Percentiles rank a stretch among this genome's conserved stretches.
These are phyloP conservation scores for Rosa chinensis DNA, from an alignment of 306 rosid species.

Conservation along the genomic window DNA sequence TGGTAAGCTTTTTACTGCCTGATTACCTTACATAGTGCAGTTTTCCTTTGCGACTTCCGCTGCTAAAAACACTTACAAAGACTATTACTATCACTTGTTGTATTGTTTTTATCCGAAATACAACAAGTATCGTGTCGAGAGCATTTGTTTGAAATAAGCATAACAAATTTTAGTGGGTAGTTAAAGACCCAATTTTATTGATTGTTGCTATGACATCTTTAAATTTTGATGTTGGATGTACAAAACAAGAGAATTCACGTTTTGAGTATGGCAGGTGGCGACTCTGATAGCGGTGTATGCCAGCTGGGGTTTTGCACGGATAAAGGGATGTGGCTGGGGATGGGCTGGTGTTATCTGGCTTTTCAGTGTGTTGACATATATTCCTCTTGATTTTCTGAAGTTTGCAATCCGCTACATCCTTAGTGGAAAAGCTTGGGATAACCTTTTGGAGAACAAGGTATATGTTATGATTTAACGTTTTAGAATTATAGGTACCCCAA, in stretches of 20 bases:
- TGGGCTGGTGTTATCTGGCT: slow-evolving; percentile 99
- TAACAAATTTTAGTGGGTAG: neutral
- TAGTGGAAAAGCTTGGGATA: slow-evolving; percentile 97
- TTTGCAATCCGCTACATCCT: slow-evolving; percentile 78
- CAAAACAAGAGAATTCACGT: neutral
- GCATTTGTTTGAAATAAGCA: neutral
- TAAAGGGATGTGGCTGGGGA: slow-evolving; percentile 90
- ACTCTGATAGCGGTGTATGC: slow-evolving; percentile 91
- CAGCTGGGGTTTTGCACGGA: slow-evolving; percentile 74
- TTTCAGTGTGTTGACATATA: slow-evolving; percentile 73
- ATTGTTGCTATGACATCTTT: neutral
- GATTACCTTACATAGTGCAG: neutral
- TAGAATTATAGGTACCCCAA: neutral
- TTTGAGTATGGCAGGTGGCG: slow-evolving; percentile 62
- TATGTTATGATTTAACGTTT: neutral
- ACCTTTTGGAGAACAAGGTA: slow-evolving; percentile 96
- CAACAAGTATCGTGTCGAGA: neutral
- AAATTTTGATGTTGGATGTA: neutral
- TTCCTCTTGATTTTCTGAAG: slow-evolving; percentile 88
- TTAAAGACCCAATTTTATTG: neutral
- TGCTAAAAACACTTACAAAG: neutral
- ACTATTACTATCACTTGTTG: neutral
- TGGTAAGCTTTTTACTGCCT: slow-evolving; percentile 49
- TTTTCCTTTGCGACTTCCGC: neutral
- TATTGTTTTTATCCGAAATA: neutral